A percentile compares a stretch with the other conserved stretches of the same genome.
Evolutionary conservation across 2,329 filamentous ascomycete genomes (phyloP).

Genomic region (Albophoma yamanashiensis): DNA sequence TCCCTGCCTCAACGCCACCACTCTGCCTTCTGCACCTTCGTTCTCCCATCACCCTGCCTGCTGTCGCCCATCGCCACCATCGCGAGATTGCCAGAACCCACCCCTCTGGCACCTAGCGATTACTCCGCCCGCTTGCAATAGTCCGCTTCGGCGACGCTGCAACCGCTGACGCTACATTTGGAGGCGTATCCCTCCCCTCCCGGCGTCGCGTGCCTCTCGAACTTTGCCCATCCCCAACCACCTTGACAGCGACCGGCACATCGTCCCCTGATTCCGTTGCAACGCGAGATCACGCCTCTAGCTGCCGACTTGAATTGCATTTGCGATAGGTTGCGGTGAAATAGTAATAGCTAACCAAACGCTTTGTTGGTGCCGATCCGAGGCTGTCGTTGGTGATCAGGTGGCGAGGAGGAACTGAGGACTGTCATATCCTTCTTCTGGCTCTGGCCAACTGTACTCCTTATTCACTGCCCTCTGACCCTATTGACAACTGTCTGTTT

Average conservation of each 20-base stretch:
- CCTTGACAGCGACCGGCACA: not conserved
- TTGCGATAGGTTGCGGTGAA: constrained; percentile 6
- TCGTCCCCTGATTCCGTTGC: not conserved
- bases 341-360: constrained; percentile 13
- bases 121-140: not conserved
- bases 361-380: constrained; percentile 17
- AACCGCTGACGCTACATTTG: not conserved
- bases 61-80: not conserved
- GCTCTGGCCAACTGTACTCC: constrained; percentile 28
- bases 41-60: not conserved
- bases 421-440: constrained; percentile 19
- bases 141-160: not conserved
- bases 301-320: not conserved
- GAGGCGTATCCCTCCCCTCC: not conserved
- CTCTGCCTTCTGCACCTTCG: not conserved
- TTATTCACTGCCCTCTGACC: constrained; percentile 25
- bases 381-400: constrained; percentile 21
- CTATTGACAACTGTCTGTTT: constrained; percentile 21
- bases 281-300: not conserved
- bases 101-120: not conserved
- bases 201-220: not conserved
- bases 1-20: not conserved
- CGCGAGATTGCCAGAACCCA: not conserved
- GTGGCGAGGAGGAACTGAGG: constrained; percentile 25
- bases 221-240: not conserved